Conservation (phyloP, 768 basidiomycete genomes). For the Auricularia auricula-judae region DNA sequence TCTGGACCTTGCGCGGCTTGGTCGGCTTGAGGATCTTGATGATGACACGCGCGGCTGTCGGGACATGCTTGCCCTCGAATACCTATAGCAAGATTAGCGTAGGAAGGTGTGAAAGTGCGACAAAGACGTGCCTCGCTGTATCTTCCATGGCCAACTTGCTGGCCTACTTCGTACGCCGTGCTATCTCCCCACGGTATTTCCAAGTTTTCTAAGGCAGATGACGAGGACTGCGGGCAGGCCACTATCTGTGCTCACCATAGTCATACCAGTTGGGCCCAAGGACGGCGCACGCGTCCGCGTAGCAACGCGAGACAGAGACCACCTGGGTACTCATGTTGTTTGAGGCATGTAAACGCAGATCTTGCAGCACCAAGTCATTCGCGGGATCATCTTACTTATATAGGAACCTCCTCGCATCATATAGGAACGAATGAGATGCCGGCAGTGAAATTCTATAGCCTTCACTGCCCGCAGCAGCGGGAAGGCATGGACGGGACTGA, state of each 20-base stretch:
- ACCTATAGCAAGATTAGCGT: constrained; percentile 22
- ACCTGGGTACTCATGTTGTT: not conserved
- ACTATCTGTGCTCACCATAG: not conserved
- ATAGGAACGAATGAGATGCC: too few relatives aligned
- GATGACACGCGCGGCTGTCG: constrained; percentile 41
- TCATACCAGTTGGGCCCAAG: not conserved
- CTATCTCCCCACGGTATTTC: too few relatives aligned
- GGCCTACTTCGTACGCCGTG: too few relatives aligned
- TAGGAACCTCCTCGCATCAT: too few relatives aligned
- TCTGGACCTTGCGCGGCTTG: constrained; percentile 58
- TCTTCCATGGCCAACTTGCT: too few relatives aligned
- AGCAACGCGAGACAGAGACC: not conserved
- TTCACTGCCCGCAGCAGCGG: too few relatives aligned
- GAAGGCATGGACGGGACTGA: too few relatives aligned
- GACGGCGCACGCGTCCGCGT: not conserved
- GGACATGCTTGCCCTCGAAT: constrained; percentile 50
- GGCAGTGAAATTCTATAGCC: too few relatives aligned
- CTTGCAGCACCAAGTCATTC: not conserved
- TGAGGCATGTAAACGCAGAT: not conserved
- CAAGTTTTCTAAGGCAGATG: too few relatives aligned
- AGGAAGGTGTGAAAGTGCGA: too few relatives aligned
- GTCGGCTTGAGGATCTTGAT: constrained; percentile 70
- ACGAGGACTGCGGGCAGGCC: too few relatives aligned
- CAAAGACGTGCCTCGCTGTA: too few relatives aligned
- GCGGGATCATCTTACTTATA: not conserved